Evolutionary conservation across 345 rosid genomes (phyloP).

Genomic region (Eucalyptus marginata): DNA sequence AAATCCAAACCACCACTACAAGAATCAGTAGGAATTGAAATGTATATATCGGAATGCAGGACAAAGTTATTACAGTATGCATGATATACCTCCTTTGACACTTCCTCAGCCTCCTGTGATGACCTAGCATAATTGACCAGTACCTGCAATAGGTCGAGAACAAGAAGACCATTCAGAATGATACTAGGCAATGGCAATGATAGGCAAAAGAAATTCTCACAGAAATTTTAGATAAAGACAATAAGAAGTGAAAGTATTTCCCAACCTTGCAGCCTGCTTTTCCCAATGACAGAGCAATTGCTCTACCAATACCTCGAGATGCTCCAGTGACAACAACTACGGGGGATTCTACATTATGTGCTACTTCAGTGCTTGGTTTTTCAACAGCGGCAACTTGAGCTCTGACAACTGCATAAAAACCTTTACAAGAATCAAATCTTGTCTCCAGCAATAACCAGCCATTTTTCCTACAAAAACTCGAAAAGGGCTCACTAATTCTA

Average conservation of each 20-base stretch:
- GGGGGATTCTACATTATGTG: slow-evolving; percentile 55
- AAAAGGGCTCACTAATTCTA: neutral
- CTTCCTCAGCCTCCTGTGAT: slow-evolving; percentile 94
- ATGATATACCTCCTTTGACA: slow-evolving; percentile 59
- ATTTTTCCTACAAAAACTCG: neutral
- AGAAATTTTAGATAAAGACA: neutral
- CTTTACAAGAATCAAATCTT: neutral
- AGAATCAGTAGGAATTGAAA: neutral
- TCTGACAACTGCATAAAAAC: slow-evolving; percentile 27
- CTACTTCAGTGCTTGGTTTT: slow-evolving; percentile 24
- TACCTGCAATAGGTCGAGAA: slow-evolving; percentile 33
- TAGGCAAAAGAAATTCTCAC: neutral
- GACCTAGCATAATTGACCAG: slow-evolving; percentile 94
- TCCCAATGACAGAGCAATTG: slow-evolving; percentile 85
- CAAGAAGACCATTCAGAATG: neutral
- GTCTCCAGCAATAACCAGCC: neutral
- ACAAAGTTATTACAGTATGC: neutral
- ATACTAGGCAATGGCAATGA: neutral
- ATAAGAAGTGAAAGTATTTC: neutral
- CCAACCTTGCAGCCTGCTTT: slow-evolving; percentile 72
- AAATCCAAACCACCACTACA: neutral
- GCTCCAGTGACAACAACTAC: slow-evolving; percentile 94
- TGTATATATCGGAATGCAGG: neutral
- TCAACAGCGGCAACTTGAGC: slow-evolving; percentile 65
- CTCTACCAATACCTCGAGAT: slow-evolving; percentile 94